Conservation (phyloP, 768 basidiomycete genomes). For the Paxillus rubicundulus region DNA sequence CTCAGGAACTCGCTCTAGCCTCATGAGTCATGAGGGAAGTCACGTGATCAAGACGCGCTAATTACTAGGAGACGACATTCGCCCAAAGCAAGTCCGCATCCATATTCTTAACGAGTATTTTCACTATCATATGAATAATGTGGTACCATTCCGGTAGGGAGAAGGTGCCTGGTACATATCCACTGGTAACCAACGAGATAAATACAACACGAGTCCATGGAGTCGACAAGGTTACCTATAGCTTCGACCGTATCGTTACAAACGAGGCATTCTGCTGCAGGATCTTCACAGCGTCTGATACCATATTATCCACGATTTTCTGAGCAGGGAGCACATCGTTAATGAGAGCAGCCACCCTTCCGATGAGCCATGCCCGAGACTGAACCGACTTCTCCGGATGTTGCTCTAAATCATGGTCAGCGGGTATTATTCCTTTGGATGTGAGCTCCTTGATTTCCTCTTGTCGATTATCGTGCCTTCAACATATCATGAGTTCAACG, state of each 20-base stretch:
- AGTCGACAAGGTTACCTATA: constrained; percentile 31
- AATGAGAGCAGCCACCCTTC: constrained; percentile 72
- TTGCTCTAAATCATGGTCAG: constrained; percentile 64
- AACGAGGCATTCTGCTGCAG: constrained; percentile 40
- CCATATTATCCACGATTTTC: constrained; percentile 80
- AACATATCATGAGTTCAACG: background rate
- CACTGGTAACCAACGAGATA: no score
- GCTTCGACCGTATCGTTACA: constrained; percentile 47
- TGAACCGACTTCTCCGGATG: constrained; percentile 78
- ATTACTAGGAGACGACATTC: no score
- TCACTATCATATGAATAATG: no score
- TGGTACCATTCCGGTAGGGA: no score
- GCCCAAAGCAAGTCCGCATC: no score
- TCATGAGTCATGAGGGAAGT: no score
- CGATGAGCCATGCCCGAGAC: constrained; percentile 77
- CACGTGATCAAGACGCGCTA: no score
- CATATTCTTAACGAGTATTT: no score
- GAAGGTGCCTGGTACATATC: no score
- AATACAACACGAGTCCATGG: no score
- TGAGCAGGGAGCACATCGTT: constrained; percentile 79
- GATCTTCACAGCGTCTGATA: constrained; percentile 51
- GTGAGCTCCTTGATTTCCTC: constrained; percentile 83
- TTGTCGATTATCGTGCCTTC: constrained; percentile 73
- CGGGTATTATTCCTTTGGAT: constrained; percentile 78
- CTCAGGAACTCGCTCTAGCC: no score